Conservation (phyloP, 176 grass and related monocot species). For the Tillandsia fasciculata region DNA sequence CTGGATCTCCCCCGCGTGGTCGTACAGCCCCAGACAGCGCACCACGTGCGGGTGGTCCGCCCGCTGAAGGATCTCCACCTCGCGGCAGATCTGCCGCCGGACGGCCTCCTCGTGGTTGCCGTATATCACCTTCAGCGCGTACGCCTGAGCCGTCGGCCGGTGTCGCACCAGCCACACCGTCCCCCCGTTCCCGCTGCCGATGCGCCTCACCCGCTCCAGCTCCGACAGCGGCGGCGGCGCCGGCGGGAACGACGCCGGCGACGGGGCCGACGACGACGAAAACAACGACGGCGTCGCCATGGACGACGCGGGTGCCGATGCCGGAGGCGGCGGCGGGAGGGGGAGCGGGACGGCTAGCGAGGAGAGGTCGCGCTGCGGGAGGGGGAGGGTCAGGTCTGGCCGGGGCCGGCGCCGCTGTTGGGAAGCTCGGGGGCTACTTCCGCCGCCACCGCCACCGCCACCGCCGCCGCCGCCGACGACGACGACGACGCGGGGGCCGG, state of each 20-base stretch:
- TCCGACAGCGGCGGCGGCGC: constrained; percentile 7
- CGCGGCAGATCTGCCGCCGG: constrained; percentile 17
- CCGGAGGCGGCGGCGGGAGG: neutral
- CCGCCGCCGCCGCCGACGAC: too few relatives aligned
- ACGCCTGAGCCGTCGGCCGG: constrained; percentile 26
- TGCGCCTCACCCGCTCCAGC: constrained; percentile 26
- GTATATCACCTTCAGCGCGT: constrained; percentile 51
- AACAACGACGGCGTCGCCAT: neutral
- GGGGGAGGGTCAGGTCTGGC: neutral
- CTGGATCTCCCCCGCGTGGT: constrained; percentile 16
- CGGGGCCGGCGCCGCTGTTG: neutral
- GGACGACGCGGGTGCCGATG: neutral
- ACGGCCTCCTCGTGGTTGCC: constrained; percentile 14
- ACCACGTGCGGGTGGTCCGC: constrained; percentile 44
- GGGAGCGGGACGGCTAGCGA: neutral
- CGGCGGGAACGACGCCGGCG: neutral
- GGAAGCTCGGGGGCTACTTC: neutral
- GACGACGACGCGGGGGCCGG: neutral
- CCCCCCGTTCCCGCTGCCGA: constrained; percentile 43
- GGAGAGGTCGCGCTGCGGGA: neutral
- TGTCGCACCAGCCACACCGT: constrained; percentile 41
- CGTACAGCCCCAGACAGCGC: constrained; percentile 35
- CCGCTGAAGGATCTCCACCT: constrained; percentile 37
- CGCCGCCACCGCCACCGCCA: neutral
- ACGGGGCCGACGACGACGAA: neutral